Conservation (phyloP, 345 rosid species). For the Populus deltoides region DNA sequence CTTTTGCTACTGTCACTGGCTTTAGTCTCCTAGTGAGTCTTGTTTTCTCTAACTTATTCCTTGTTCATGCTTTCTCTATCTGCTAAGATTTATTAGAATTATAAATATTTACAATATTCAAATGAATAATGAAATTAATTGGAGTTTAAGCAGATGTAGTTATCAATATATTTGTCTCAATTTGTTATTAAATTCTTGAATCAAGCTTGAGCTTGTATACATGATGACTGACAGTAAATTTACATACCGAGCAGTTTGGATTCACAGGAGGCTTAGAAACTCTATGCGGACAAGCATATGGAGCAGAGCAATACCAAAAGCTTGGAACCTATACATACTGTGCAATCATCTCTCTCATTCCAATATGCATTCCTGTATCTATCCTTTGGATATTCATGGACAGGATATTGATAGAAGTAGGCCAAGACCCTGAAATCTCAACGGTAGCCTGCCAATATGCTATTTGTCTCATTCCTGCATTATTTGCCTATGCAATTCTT, state of each 20-base stretch:
- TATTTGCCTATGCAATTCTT: slow-evolving; percentile 43
- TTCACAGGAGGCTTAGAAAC: slow-evolving; percentile 61
- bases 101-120: no score
- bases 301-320: slow-evolving; percentile 49
- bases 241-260: slow-evolving; percentile 33
- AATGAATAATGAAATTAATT: not conserved
- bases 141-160: not conserved
- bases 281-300: slow-evolving; percentile 63
- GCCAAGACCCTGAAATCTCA: slow-evolving; percentile 45
- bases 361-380: slow-evolving; percentile 36
- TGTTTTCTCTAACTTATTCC: no score
- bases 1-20: slow-evolving; percentile 30
- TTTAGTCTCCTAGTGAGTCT: slow-evolving; percentile 17
- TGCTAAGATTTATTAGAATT: no score
- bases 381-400: slow-evolving; percentile 46
- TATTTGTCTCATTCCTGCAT: slow-evolving; percentile 42
- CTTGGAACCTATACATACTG: slow-evolving; percentile 42
- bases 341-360: slow-evolving; percentile 32
- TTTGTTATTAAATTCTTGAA: not conserved
- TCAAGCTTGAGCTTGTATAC: not conserved
- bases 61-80: not conserved
- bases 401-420: slow-evolving; percentile 31
- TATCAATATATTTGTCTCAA: not conserved
- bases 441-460: slow-evolving; percentile 40
- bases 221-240: not conserved